Percentiles rank a stretch among this genome's conserved stretches.
Conservation (phyloP, 345 rosid genomes). For the Carallia brachiata region DNA sequence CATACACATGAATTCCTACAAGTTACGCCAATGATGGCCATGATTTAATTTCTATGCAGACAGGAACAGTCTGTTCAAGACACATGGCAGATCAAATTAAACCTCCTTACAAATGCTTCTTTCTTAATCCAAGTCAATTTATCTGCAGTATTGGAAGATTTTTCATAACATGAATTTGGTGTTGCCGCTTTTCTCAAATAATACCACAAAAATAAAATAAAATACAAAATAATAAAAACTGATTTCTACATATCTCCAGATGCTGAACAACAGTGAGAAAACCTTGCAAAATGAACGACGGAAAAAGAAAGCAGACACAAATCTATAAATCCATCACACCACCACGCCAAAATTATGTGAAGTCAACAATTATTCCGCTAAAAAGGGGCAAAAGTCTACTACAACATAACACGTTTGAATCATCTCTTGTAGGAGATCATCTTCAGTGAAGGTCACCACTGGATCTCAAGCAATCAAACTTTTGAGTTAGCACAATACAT, state of each 20-base stretch:
- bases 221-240: too few species aligned
- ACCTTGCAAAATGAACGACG: too few species aligned
- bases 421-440: not conserved
- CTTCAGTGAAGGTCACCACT: too few species aligned
- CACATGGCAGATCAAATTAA: not conserved
- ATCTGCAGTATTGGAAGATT: not conserved
- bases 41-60: too few species aligned
- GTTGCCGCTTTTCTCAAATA: not conserved
- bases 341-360: not conserved
- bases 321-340: not conserved
- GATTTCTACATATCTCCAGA: too few species aligned
- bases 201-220: too few species aligned
- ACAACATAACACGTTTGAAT: not conserved
- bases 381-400: not conserved
- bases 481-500: too few species aligned
- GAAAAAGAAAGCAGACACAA: not conserved
- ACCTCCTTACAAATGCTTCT: not conserved
- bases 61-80: not conserved
- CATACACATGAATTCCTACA: not conserved
- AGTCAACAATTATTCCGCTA: too few species aligned
- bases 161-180: not conserved
- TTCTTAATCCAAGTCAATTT: not conserved
- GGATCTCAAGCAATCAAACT: too few species aligned
- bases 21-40: not conserved
- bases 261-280: too few species aligned